Evolutionary conservation across 1,139 yeast genomes (phyloP), one percentile per base, ranked within the genome.

Genomic region (Kazachstania sp.): DNA sequence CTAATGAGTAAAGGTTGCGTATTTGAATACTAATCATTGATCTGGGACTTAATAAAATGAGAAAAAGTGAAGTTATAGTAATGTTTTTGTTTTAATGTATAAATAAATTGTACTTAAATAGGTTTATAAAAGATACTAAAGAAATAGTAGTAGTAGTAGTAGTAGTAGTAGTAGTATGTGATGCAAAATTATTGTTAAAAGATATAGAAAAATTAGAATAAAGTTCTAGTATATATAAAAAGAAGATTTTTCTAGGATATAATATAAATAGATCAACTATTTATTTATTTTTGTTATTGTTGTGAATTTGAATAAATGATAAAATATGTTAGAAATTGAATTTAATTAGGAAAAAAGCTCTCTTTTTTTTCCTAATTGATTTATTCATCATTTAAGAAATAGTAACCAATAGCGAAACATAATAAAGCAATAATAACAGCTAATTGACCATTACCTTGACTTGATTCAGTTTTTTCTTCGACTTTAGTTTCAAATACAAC

Each of bases 401-500:
- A 81, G 48, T 77, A 82, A 51, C 77, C 79, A 45, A 74, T 74
- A 45, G 81, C 83, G 43, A 77, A 66, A 37, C 79, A 68, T 39
- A 80, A 70, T 23, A 76, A 74, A 36, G 75, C 66, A 45, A 75
- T 71, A 41, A 81, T 77, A 51, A 78, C 60, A 43, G 72, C 65
- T 46, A 74, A 58, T 30, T 59, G 65, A 37, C 68, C 63, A 51
- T 61, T 62, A 45, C 68, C 70, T 50, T 68, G 68, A 48, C 28
- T 51, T 35, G 40, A 45, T 12, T 19, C 45, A 8, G 31, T 41
- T n/a, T 15, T 36, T 13, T 39, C 43, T 15, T 43, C 49, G 9
- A 28, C 46, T 16, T 23, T 30, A 8, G 37, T 30, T 32, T 38
- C 40, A 12, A 31, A n/a, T 15, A 35, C 56, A 23, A 52, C 54